Evolutionary conservation across 2,329 filamentous ascomycete genomes (phyloP).

Genomic region (Sporothrix pallida): DNA sequence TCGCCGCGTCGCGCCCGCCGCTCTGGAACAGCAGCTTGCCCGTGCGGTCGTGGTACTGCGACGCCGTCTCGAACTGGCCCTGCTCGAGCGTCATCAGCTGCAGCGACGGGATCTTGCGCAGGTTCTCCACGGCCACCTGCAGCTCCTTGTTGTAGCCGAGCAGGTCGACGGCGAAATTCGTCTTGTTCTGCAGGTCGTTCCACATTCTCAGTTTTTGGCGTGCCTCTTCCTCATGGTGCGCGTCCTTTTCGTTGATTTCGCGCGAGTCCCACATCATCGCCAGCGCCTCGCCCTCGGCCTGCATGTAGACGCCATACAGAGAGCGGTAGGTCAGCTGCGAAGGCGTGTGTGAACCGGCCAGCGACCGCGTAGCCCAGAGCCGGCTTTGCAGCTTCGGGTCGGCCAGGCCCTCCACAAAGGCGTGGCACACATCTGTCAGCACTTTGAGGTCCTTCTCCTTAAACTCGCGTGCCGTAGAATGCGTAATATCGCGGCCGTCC

Average conservation of each 20-base stretch:
- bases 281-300: constrained; percentile 63
- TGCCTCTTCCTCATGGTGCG: constrained; percentile 47
- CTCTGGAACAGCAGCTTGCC: constrained; percentile 49
- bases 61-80: constrained; percentile 57
- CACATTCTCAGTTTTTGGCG: constrained; percentile 52
- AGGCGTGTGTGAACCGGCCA: constrained; percentile 46
- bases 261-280: constrained; percentile 54
- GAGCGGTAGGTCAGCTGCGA: constrained; percentile 51
- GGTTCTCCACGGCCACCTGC: constrained; percentile 51
- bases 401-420: constrained; percentile 61
- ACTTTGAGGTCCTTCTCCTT: constrained; percentile 53
- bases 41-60: constrained; percentile 56
- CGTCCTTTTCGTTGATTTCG: constrained; percentile 46
- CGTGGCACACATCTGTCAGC: constrained; percentile 58
- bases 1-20: constrained; percentile 40
- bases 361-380: constrained; percentile 55
- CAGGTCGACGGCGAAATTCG: constrained; percentile 53
- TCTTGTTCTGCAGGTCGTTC: constrained; percentile 51
- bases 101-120: constrained; percentile 60
- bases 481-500: constrained; percentile 57
- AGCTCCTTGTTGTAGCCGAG: constrained; percentile 60
- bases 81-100: constrained; percentile 62
- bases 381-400: constrained; percentile 54
- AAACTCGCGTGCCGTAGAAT: constrained; percentile 54
- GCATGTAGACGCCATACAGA: constrained; percentile 58